Percentiles rank a stretch among this genome's conserved stretches.
phyloP scores from a whole-genome alignment of 768 basidiomycete genomes.

The Cubamyces sp. region DNA sequence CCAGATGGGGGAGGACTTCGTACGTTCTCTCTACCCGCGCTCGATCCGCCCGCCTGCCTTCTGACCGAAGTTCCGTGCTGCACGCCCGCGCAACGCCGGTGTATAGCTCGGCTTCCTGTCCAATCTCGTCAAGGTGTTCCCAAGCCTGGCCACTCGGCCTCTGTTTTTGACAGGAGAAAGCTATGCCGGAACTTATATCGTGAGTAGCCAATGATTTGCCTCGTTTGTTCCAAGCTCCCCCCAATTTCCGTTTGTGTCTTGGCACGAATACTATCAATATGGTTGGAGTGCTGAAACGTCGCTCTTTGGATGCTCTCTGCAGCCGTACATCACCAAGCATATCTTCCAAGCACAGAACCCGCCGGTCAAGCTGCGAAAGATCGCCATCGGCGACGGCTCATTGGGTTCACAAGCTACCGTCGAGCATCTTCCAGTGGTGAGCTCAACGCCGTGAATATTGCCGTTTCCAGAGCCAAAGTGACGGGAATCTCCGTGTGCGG shows the following conservation, averaged over 20 bases:
- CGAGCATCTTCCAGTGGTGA: slow-evolving; percentile 28
- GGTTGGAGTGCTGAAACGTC: slow-evolving; percentile 38
- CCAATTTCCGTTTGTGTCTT: slow-evolving; percentile 26
- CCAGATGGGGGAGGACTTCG: slow-evolving; percentile 59
- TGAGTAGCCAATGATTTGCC: slow-evolving; percentile 52
- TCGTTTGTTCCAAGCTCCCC: slow-evolving; percentile 33
- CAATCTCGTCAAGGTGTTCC: slow-evolving; percentile 76
- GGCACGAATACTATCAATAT: slow-evolving; percentile 14
- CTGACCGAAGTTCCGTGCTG: not conserved
- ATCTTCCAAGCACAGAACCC: slow-evolving; percentile 65
- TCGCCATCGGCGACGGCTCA: slow-evolving; percentile 75
- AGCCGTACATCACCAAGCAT: slow-evolving; percentile 78
- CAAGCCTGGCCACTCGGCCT: slow-evolving; percentile 68
- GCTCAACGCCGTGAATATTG: slow-evolving; percentile 40
- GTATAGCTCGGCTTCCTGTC: slow-evolving; percentile 67
- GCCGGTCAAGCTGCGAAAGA: slow-evolving; percentile 69
- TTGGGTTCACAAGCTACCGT: slow-evolving; percentile 38
- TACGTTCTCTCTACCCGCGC: slow-evolving; percentile 33
- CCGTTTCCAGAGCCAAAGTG: slow-evolving; percentile 52
- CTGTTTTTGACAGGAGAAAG: slow-evolving; percentile 73
- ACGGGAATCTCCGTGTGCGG: not conserved
- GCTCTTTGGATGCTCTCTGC: not conserved
- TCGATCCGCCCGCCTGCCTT: not conserved
- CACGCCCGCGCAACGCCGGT: not conserved
- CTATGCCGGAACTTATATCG: slow-evolving; percentile 74